Evolutionary conservation across 352 stramenopile genomes (phyloP), one percentile per base, ranked within the genome.

Genomic region (Labyrinthula sp.): DNA sequence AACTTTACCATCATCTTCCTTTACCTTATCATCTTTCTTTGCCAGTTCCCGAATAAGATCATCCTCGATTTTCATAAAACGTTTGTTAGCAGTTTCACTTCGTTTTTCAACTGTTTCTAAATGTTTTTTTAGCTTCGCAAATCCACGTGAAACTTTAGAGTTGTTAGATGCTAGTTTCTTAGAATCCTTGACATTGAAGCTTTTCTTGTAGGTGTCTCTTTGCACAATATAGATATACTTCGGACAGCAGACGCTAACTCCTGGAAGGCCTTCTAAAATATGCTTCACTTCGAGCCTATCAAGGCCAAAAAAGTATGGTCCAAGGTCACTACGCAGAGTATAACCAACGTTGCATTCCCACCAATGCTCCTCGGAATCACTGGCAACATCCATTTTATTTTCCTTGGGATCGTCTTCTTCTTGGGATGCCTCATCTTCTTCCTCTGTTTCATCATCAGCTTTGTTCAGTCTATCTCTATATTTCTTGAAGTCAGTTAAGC

Each of bases 61-160:
- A 30, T 54, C 45, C 26, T 54, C 45, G 20, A 54, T 54, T 24
- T 38, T 35, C 45, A 54, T 54, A 28, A 50, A 38, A 23, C 45
- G 45, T 8, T 38, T 25, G 7, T 15, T 23, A 9, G 45, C 45
- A 6, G 45, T 23, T 46, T 54, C 45, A 18, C 26, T 6, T 4
- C 45, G 45, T 8, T 23, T 15, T 23, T 54, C 45, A n/a, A 54
- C 28, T 9, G 45, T 23, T 18, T 54, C 45, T 25, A 50, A 38
- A 30, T 54, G 45, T 30, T 54, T 54, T 6, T 20, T 26, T 3
- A 54, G 46, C 3, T 38, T 22, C 12, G 46, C 37, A 1, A 20
- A 12, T 8, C 35, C 45, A 35, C 49, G 46, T 3, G 24, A 18
- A 22, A 54, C 49, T 21, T 38, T 35, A 5, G n/a, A 15, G 29